Conservation (phyloP, 768 basidiomycete genomes). For the Phaeotremella skinneri region DNA sequence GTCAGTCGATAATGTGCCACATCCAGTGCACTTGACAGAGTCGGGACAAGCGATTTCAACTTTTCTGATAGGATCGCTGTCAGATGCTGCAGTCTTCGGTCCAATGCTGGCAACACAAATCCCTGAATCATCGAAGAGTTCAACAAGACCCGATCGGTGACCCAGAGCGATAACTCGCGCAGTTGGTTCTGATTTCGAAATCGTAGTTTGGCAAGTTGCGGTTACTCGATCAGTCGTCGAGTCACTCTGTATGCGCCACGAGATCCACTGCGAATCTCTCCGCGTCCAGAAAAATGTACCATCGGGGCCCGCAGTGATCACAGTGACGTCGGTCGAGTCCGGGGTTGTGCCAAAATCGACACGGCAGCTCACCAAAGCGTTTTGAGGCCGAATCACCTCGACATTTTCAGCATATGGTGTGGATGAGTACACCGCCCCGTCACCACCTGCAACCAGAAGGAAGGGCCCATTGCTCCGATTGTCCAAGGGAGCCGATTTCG, state of each 20-base stretch:
- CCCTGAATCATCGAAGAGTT: slow-evolving; percentile 27
- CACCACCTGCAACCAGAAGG: neutral
- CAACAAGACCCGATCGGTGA: slow-evolving; percentile 15
- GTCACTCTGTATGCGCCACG: too few species aligned
- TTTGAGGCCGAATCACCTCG: neutral
- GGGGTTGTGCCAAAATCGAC: neutral
- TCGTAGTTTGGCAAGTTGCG: too few species aligned
- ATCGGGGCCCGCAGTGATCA: too few species aligned
- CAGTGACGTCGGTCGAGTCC: neutral
- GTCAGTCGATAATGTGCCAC: slow-evolving; percentile 66
- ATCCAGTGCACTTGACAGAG: slow-evolving; percentile 64
- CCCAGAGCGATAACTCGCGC: slow-evolving; percentile 25
- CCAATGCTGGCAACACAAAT: slow-evolving; percentile 57
- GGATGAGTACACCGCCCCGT: neutral
- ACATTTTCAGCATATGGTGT: neutral
- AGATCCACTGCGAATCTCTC: too few species aligned
- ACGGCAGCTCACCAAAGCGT: neutral
- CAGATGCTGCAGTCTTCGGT: slow-evolving; percentile 57
- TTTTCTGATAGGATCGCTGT: slow-evolving; percentile 58
- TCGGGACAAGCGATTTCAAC: slow-evolving; percentile 63
- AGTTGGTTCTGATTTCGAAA: too few species aligned
- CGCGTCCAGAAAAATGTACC: too few species aligned
- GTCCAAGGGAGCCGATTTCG: neutral
- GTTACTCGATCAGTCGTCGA: too few species aligned
- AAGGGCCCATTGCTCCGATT: neutral